Evolutionary conservation across 352 stramenopile species (phyloP).

Genomic region (Elongisporangium undulatum): DNA sequence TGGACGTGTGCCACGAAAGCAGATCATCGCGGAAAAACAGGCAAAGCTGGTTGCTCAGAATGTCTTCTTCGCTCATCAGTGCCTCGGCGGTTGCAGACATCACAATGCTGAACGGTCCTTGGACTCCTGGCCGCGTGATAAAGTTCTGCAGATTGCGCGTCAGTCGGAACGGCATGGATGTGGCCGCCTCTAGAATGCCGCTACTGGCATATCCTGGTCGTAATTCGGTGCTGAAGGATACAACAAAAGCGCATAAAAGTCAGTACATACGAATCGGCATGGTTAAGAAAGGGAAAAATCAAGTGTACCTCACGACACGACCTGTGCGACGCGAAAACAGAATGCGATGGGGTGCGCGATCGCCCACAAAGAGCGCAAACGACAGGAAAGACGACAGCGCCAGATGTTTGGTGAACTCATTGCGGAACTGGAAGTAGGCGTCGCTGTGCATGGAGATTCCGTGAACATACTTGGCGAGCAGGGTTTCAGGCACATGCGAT

Average conservation of each 20-base stretch:
- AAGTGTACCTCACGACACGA: conserved; percentile 54
- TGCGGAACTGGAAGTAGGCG: conserved; percentile 84
- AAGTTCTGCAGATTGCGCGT: conserved; percentile 89
- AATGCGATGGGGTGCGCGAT: conserved; percentile 80
- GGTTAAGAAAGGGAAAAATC: neutral
- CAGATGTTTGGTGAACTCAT: conserved; percentile 84
- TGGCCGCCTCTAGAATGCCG: conserved; percentile 74
- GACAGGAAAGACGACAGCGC: conserved; percentile 83
- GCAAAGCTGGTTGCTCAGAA: conserved; percentile 82
- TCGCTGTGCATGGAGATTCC: conserved; percentile 67
- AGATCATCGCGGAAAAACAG: conserved; percentile 88
- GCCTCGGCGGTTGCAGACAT: conserved; percentile 82
- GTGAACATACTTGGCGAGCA: conserved; percentile 85
- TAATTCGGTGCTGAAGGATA: conserved; percentile 62
- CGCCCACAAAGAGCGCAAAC: conserved; percentile 81
- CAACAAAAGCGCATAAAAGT: neutral
- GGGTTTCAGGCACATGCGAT: conserved; percentile 73
- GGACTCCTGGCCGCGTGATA: conserved; percentile 75
- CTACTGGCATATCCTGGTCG: conserved; percentile 81
- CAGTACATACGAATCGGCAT: conserved; percentile 1
- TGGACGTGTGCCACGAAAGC: conserved; percentile 85
- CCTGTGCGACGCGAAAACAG: conserved; percentile 79
- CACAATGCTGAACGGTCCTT: conserved; percentile 81
- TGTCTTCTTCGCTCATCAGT: conserved; percentile 77
- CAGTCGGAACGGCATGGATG: conserved; percentile 86